Conservation (phyloP, 345 rosid species). For the Cardamine resedifolia region DNA sequence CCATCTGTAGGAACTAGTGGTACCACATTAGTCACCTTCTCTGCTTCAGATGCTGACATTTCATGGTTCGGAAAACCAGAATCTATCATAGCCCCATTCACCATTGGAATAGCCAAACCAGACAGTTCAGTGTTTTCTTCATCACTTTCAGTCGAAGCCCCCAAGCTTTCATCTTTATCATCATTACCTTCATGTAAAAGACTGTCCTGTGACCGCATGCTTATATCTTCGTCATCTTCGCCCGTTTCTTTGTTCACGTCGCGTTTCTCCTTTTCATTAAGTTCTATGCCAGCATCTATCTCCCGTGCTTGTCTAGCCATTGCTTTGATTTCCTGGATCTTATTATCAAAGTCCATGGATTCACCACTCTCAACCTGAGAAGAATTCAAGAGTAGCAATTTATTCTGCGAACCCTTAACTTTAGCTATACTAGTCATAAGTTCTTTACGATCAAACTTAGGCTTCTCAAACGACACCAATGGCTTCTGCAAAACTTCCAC, state of each 20-base stretch:
- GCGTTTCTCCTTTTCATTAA: slow-evolving; percentile 43
- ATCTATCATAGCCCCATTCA: slow-evolving; percentile 33
- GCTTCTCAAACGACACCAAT: slow-evolving; percentile 43
- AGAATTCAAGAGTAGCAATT: slow-evolving; percentile 36
- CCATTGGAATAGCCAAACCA: slow-evolving; percentile 31
- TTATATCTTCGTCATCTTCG: slow-evolving; percentile 26
- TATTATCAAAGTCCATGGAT: slow-evolving; percentile 40
- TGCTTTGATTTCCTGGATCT: slow-evolving; percentile 50
- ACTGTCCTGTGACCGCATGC: slow-evolving; percentile 22
- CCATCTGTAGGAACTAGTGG: slow-evolving; percentile 23
- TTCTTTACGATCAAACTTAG: slow-evolving; percentile 59
- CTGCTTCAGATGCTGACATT: slow-evolving; percentile 30
- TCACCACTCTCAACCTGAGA: slow-evolving; percentile 36
- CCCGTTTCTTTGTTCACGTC: slow-evolving; percentile 20
- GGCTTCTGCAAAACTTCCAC: slow-evolving; percentile 56
- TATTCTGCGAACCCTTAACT: slow-evolving; percentile 43
- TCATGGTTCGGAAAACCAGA: slow-evolving; percentile 31
- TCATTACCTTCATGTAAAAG: slow-evolving; percentile 20
- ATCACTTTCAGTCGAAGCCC: slow-evolving; percentile 6
- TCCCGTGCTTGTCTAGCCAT: slow-evolving; percentile 60
- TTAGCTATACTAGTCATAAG: slow-evolving; percentile 52
- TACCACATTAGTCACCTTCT: slow-evolving; percentile 20
- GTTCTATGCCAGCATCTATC: slow-evolving; percentile 44
- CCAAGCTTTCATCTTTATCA: slow-evolving; percentile 28
- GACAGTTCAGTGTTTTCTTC: slow-evolving; percentile 28